Base-by-base conservation (phyloP, 371 early-diverging fungal species). In the Mucor velutinosus region DNA sequence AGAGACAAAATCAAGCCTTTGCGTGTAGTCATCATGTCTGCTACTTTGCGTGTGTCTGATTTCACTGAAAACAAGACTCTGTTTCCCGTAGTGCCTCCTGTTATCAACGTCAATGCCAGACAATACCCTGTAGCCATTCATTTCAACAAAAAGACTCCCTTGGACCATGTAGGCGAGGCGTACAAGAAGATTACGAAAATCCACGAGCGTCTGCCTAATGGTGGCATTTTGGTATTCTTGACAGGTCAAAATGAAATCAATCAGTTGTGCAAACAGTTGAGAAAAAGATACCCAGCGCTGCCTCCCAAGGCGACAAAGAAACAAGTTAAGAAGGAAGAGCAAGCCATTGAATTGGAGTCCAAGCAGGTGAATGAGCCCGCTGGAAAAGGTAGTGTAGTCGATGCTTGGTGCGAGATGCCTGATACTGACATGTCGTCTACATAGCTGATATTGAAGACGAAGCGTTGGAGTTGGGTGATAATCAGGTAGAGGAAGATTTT, bases 1-100 rank as follows among this genome's bases (percentile, higher is more conserved):
- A 70, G 82, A 29, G 73, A 86, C 41, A 81, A 77, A 53, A 86
- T 88, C 60, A 88, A 87, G 72, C 97, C 98, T 15, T 83, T 99
- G 8, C 95, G 95, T 80, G 80, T 99, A 19, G 88, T 99, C 30
- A 94, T 99, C 74, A 99, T 99, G 99, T 95, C 96, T 72, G 99
- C 99, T 56, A 99, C 99, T 0, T 83, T 99, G 41, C 89, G 94
- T 35, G 94, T 97, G 0, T 88, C 94, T 58, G 96, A 96, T 72
- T 97, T 99, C 76, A 92, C 93, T n/a, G 82, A 84, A 66, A 97
- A 97, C 81, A 79, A 76, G 59, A 81, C 87, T 1, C 78, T 97
- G 25, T 97, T 97, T 71, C 79, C 86, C 7, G 68, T 59, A 1
- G 77, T 85, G 19, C 95, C 95, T 33, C 96, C 94, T 7, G 93